Evolutionary conservation across 1,284 basidiomycete genomes (phyloP), one percentile per base, ranked within the genome.

Genomic region (Ganoderma sinense): DNA sequence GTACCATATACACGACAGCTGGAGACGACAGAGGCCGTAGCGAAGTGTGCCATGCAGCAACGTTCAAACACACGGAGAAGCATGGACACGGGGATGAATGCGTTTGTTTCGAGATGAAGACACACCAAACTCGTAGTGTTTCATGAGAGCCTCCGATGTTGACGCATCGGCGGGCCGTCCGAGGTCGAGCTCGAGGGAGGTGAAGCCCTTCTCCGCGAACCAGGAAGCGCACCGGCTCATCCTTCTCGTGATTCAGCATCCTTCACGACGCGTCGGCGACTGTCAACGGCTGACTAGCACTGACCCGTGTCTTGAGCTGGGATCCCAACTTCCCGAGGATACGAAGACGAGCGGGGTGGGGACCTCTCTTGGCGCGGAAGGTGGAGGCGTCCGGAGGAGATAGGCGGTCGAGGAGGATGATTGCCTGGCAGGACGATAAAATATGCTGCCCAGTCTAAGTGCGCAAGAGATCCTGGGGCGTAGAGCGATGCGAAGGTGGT

Each of bases 181-280:
- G 20, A 92, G 80, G 72, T 90, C 86, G 10, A 84, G 83, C 73
- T 90, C 86, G 48, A 91, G 76, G 64, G 86, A 87, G 0, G 87
- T 90, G 77, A 88, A 91, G 1, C 91, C 89, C 64, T 86, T 84
- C 74, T 87, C 83, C 18, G 88, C 80, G 61, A 90, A 84, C 82
- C 87, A 84, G 13, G 84, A 82, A 0, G 86, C 83, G 45, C 85
- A 75, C 14, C 65, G 64, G 53, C 75, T 77, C 73, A 86, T 79
- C 51, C 85, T 87, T 13, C 33, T 67, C 2, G 51, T 29, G 14
- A 61, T 10, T 62, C 56, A 67, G 66, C 29, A 33, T 33, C 29
- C 29, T 23, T 14, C 45, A 4, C 33, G 56, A 10, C 20, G 6
- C 56, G 31, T n/a, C 14, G 20, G n/a, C 13, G n/a, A 23, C 20